Percentiles rank a stretch among this genome's conserved stretches.
Evolutionary conservation across 108 stramenopile genomes (phyloP).

Genomic region (Cyclotella choctawhatcheeana): DNA sequence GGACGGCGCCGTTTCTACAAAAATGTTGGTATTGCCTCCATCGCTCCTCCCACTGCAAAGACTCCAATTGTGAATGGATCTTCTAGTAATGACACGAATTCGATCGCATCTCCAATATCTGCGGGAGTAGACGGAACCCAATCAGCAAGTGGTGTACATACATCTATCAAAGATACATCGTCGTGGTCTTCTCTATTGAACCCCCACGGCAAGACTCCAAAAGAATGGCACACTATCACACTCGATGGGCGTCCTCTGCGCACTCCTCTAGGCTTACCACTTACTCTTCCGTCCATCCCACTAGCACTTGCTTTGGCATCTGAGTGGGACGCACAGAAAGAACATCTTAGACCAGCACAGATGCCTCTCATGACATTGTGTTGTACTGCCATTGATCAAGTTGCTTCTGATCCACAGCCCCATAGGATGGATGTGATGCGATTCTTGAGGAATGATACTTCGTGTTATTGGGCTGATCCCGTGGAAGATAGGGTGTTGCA

Average conservation of each 20-base stretch:
- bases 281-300: slow-evolving; percentile 75
- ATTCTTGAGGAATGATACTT: slow-evolving; percentile 90
- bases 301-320: slow-evolving; percentile 89
- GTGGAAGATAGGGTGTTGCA: slow-evolving; percentile 79
- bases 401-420: slow-evolving; percentile 50
- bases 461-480: slow-evolving; percentile 87
- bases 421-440: slow-evolving; percentile 60
- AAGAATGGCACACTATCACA: slow-evolving; percentile 74
- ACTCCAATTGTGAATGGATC: slow-evolving; percentile 8
- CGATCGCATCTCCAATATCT: slow-evolving; percentile 73
- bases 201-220: slow-evolving; percentile 14
- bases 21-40: slow-evolving; percentile 62
- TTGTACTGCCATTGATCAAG: slow-evolving; percentile 92
- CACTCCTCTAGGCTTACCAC: slow-evolving; percentile 78
- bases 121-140: slow-evolving; percentile 88
- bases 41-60: slow-evolving; percentile 53
- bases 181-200: slow-evolving; percentile 36
- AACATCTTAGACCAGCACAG: slow-evolving; percentile 85
- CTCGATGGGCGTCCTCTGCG: slow-evolving; percentile 77
- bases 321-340: slow-evolving; percentile 94
- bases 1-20: slow-evolving; percentile 78
- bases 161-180: slow-evolving; percentile 28
- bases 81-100: slow-evolving; percentile 3
- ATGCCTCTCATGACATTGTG: slow-evolving; percentile 98
- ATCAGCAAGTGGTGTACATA: slow-evolving; percentile 73